Base-by-base conservation (phyloP, 441 rosid genomes). In the Pelargonium myrrhifolium region DNA sequence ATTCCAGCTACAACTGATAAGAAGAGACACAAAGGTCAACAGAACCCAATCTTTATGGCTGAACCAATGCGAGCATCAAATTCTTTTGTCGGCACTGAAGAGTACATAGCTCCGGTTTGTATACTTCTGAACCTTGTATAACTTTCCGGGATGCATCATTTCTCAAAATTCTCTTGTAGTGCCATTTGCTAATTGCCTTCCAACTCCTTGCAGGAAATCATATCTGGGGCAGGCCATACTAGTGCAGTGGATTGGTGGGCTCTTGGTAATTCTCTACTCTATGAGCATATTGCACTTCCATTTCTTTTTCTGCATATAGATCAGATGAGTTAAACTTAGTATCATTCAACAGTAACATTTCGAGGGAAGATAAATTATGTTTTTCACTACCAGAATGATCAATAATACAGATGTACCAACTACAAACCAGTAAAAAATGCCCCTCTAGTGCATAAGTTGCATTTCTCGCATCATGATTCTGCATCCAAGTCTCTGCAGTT, bases 171-270 rank as follows among this genome's bases (percentile, higher is more conserved):
- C 55, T 14, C 55, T 47, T 47, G 55, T 74, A 37, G 61, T 28
- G 60, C 10, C 51, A 45, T 68, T 62, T 37, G 51, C 59, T 53
- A 31, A 31, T 77, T 14, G 35, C 35, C 14, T 14, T n/a, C n/a
- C 12, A 0, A 15, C 28, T 53, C 47, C 45, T 80, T 67, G 72
- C 81, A 94, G 99, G 99, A 94, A 81, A 92, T 94, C 66, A 87
- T 94, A 75, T 65, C 77, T 69, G 98, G 91, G 11, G 90, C 91
- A 60, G 98, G 99, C 42, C 99, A 94, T 77, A 86, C 90, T 0
- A 94, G 99, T 84, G 98, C 99, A 63, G 98, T 89, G 68, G 99
- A 94, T 77, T 94, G 99, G 99, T 94, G 99, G 99, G 98, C 99
- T 68, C 89, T 92, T 71, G 99, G 99, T 85, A 87, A 79, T 72